Evolutionary conservation across 768 basidiomycete species (phyloP), one percentile per base, ranked within the genome.

Genomic region (Royoungia palumana): DNA sequence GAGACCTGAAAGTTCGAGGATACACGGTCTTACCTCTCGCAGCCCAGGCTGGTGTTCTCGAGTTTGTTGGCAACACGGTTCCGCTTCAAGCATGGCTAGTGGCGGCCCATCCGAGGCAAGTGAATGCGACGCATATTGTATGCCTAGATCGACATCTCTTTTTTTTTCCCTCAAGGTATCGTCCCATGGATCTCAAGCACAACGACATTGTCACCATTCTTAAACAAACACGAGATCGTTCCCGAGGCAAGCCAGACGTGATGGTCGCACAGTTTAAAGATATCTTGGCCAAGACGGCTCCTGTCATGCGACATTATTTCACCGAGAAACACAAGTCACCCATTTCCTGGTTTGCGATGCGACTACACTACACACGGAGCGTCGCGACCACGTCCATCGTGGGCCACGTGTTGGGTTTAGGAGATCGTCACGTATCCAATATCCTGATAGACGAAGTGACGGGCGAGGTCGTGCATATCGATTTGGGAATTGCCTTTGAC

Each of bases 401-500:
- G 16, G 96, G 95, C 0, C 88, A 95, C 59, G 74, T 96, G 36
- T 71, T 98, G 17, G 95, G 95, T 8, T 75, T 99, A 1, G 95
- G 95, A 0, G 95, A 99, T 64, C 80, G 95, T 12, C 95, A 99
- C 63, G 77, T 79, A 6, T 86, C 87, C 36, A 99, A 99, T 67
- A 95, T 99, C 58, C 74, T 99, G 38, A 72, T 98, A 38, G 94
- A 98, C 65, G 80, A 81, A 41, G 66, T 66, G 22, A 83, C 80
- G 9, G 95, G 95, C 14, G 92, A 98, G 61, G 76, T 94, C 38
- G 83, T 98, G 7, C 94, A 96, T 64, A 99, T 99, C 45, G 95
- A 99, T 67, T 75, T 98, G 1, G 95, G 95, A 1, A 93, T 98
- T 50, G 93, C 94, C 0, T 98, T 99, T 67, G 96, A 96, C 51